Percentiles rank a stretch among this genome's conserved stretches.
phyloP scores from a whole-genome alignment of 345 rosid species.

The Syzygium jambos region DNA sequence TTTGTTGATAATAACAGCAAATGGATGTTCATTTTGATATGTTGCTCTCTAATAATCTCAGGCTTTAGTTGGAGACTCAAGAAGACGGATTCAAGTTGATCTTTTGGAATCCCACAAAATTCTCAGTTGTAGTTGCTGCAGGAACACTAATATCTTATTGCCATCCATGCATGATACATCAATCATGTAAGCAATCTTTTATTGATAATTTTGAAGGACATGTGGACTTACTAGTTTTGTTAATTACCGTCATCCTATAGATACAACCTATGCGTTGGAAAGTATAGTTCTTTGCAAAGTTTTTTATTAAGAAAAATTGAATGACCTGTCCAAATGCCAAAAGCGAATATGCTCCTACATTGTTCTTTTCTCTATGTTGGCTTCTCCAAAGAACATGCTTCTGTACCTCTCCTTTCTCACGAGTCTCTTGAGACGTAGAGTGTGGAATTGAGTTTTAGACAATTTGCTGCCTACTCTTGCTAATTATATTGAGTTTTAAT shows the following conservation, averaged over 20 bases:
- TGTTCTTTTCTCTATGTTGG: neutral
- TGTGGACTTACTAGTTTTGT: neutral
- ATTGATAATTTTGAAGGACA: neutral
- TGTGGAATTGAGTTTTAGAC: neutral
- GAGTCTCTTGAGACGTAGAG: neutral
- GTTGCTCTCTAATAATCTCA: conserved; percentile 4
- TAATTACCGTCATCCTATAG: neutral
- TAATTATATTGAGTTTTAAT: neutral
- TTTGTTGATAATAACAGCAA: neutral
- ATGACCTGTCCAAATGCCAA: neutral
- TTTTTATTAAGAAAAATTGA: neutral
- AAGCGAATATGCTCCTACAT: neutral
- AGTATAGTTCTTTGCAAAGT: neutral
- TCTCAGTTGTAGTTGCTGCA: conserved; percentile 70
- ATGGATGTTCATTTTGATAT: neutral
- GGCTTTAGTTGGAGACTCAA: conserved; percentile 90
- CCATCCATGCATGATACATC: conserved; percentile 87
- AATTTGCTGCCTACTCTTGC: neutral
- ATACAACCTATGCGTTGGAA: neutral
- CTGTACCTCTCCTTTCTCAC: neutral
- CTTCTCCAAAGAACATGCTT: neutral
- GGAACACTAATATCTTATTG: conserved; percentile 23
- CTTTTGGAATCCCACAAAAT: conserved; percentile 58
- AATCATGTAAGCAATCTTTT: conserved; percentile 53
- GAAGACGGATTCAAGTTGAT: conserved; percentile 85